Base-by-base conservation (phyloP, 129 eudicot species). In the Lonicera japonica region DNA sequence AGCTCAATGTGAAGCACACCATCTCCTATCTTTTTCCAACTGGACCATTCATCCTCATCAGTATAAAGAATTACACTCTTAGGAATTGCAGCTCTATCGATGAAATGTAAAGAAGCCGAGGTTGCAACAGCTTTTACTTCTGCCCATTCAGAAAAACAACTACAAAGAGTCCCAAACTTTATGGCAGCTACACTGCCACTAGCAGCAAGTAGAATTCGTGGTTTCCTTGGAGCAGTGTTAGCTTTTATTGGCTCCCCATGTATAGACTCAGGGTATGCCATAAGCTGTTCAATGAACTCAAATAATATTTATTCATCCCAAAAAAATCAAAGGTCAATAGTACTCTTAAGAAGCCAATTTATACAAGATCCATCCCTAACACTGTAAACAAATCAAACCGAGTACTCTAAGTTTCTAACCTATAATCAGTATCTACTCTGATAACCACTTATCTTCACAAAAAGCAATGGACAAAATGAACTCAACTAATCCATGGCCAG, bases 111-210 rank as follows among this genome's bases (percentile, higher is more conserved):
- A 54, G 97, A 82, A 36, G 95, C 79, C 56, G 67, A 74, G 14
- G 95, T 86, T 11, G 83, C 97, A 67, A 86, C 94, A 5, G 97
- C 97, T 77, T 50, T 84, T 18, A 90, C 97, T 63, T 90, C 95
- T 11, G 97, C 95, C 95, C 94, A 86, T 55, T 86, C 97, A 39
- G 85, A 67, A 68, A 90, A 90, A 67, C 94, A 79, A 75, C 67
- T 86, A 69, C 95, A 90, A 38, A 90, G 95, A 64, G 70, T 83
- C n/a, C 94, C 89, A 50, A 90, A 90, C 63, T 90, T 90, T 63
- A 90, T 86, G 51, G 95, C 80, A 40, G 97, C 97, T 51, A 90
- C 97, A 81, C 95, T 90, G 70, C 95, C 97, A 72, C 94, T 81
- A 20, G 97, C 95, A 54, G 95, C 97, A 45, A 90, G 85, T 52